Percentiles rank a stretch among this genome's conserved stretches.
Evolutionary conservation across 352 stramenopile genomes (phyloP).

Genomic region (Plasmopara halstedii): DNA sequence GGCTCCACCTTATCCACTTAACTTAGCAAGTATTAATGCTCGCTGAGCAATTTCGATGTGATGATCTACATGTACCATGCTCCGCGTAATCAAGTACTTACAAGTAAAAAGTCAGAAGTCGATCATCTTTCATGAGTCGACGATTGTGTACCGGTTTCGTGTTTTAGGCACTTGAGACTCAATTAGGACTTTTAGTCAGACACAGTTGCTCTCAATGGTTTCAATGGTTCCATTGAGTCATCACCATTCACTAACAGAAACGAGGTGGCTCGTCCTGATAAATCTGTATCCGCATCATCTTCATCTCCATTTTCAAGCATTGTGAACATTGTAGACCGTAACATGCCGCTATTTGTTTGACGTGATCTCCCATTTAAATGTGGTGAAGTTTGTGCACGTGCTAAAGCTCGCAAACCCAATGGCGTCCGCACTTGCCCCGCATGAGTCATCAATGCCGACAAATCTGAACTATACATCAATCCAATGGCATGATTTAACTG

Average conservation of each 20-base stretch:
- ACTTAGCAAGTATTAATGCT: too few relatives aligned
- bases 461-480: slow-evolving; percentile 60
- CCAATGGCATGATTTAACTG: slow-evolving; percentile 59
- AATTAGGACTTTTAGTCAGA: too few relatives aligned
- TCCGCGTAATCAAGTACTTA: too few relatives aligned
- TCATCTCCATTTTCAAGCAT: slow-evolving; percentile 24
- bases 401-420: slow-evolving; percentile 8
- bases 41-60: too few relatives aligned
- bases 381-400: slow-evolving; percentile 13
- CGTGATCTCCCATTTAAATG: slow-evolving; percentile 7
- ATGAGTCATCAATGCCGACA: slow-evolving; percentile 36
- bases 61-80: too few relatives aligned
- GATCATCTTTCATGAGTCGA: too few relatives aligned
- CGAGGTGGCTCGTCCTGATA: slow-evolving; percentile 3
- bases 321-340: slow-evolving; percentile 37
- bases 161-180: too few relatives aligned
- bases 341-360: slow-evolving; percentile 18
- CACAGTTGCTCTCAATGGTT: too few relatives aligned
- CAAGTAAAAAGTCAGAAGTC: too few relatives aligned
- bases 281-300: slow-evolving; percentile 5
- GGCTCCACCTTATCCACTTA: too few relatives aligned
- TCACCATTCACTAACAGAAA: slow-evolving; percentile 55
- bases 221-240: slow-evolving; percentile 6
- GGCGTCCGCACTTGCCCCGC: slow-evolving; percentile 3
- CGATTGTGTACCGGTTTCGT: too few relatives aligned